Conservation (phyloP, 768 basidiomycete species). For the Rhodotorula diobovata region DNA sequence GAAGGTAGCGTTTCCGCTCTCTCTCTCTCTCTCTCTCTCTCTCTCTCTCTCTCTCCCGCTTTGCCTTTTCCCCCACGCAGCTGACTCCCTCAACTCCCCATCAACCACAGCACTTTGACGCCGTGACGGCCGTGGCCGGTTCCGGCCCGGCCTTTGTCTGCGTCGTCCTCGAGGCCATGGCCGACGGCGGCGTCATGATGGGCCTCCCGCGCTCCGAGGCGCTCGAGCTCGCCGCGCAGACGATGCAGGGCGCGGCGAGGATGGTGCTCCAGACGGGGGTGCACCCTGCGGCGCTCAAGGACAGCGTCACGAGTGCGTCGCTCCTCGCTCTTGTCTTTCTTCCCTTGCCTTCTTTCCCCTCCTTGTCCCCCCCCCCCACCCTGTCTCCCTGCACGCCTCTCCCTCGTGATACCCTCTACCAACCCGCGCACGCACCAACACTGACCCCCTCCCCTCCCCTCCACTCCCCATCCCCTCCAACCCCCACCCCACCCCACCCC, state of each 20-base stretch:
- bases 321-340: background rate
- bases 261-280: constrained; percentile 85
- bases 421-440: no score
- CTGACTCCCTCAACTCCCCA: no score
- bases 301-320: constrained; percentile 85
- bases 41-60: background rate
- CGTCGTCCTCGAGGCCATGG: constrained; percentile 95
- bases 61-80: background rate
- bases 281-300: constrained; percentile 94
- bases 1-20: constrained; percentile 54
- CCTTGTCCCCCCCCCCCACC: background rate
- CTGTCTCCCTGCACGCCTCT: constrained; percentile 56
- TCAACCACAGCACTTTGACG: constrained; percentile 71
- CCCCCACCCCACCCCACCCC: background rate
- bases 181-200: constrained; percentile 99
- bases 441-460: background rate
- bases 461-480: background rate
- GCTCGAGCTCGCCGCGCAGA: constrained; percentile 89
- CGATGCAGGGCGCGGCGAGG: constrained; percentile 89
- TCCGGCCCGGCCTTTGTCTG: constrained; percentile 96
- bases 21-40: background rate
- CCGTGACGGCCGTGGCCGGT: constrained; percentile 91
- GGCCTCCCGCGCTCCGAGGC: constrained; percentile 90
- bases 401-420: no score
- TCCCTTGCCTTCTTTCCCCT: background rate